Base-by-base conservation (phyloP, 2,329 filamentous ascomycete genomes). In the Rachicladosporium sp. region DNA sequence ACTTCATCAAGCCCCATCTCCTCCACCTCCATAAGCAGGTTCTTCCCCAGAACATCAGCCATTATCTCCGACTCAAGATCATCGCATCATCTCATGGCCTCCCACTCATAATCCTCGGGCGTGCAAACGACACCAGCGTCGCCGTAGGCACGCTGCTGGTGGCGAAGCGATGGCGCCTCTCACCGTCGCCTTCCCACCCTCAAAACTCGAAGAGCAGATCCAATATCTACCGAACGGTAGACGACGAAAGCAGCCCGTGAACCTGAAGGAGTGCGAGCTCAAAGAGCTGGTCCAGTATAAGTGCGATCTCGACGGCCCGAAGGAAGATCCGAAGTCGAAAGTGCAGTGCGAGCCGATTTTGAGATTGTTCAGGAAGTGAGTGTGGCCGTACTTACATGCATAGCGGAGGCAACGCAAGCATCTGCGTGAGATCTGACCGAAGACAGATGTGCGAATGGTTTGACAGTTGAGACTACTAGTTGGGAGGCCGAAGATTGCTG, bases 201-300 rank as follows among this genome's bases (percentile, higher is more conserved):
- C 65, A 38, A 57, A 66, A 11, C 69, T 81, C 38, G 59, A 66
- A 27, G 50, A 64, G 10, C 65, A 66, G 46, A 57, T 78, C 47
- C 70, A 76, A 49, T 63, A 61, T 34, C 66, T 64, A 55, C 64
- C 66, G 47, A 65, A 58, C 46, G 72, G 60, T 61, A 66, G 71
- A 52, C 57, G 61, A 37, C 69, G 71, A 44, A 76, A 76, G 54
- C 57, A 55, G n/a, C 59, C 65, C 10, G 59, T 76, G 43, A 61
- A 72, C 27, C 62, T 80, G 4, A 55, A 62, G 40, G 60, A 72
- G 36, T 80, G 76, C 55, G 58, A 67, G 41, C 58, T 80, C 31
- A 63, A 73, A 48, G 73, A 79, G 53, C 57, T 80, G 57, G 60
- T 74, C 35, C 76, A 81, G 59, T 80, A 78, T 53, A 69, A 69